Evolutionary conservation across 78 protist species (phyloP).

Genomic region (Dictyostelium firmibasis): DNA sequence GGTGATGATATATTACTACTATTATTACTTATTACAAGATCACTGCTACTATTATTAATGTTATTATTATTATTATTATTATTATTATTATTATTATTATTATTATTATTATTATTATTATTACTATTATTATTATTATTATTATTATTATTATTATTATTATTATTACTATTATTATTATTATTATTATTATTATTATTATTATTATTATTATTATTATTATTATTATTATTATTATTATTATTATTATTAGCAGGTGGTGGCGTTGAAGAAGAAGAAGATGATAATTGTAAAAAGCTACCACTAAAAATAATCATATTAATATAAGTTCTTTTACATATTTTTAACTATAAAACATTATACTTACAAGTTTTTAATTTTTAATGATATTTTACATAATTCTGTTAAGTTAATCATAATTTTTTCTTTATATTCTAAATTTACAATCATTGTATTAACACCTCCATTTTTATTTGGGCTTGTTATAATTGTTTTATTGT

Average conservation of each 20-base stretch:
- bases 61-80: too few relatives aligned
- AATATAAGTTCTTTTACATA: too few relatives aligned
- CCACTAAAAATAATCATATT: background rate
- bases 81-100: background rate
- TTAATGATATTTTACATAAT: slow-evolving; percentile 26
- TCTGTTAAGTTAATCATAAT: slow-evolving; percentile 43
- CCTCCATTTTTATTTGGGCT: background rate
- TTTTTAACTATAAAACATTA: background rate
- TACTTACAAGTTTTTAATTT: slow-evolving; percentile 5
- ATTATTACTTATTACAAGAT: background rate
- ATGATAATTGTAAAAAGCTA: background rate
- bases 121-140: too few relatives aligned
- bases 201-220: background rate
- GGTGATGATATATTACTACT: background rate
- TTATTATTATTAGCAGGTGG: background rate
- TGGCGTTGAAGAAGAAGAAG: background rate
- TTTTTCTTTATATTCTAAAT: slow-evolving; percentile 18
- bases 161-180: too few relatives aligned
- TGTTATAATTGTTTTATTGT: background rate
- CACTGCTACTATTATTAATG: background rate
- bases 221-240: too few relatives aligned
- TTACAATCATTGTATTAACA: background rate
- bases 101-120: too few relatives aligned
- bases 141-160: too few relatives aligned
- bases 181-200: background rate